Conservation (phyloP, 1,284 basidiomycete genomes). For the Trichosporon coremiiforme region DNA sequence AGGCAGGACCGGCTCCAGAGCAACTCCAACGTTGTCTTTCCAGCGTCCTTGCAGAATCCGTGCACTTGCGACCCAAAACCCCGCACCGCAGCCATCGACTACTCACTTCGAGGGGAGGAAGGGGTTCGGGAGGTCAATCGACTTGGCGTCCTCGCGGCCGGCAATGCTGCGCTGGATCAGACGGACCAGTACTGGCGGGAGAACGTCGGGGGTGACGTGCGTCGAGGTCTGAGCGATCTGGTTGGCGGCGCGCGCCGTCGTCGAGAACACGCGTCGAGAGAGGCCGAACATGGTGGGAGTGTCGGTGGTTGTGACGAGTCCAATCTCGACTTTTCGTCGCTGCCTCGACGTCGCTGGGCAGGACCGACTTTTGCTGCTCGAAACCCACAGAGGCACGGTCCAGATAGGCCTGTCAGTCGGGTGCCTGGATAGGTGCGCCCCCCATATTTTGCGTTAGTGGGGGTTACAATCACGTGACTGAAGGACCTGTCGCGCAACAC, state of each 20-base stretch:
- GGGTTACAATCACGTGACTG: background rate
- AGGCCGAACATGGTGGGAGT: conserved; percentile 25
- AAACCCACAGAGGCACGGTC: conserved; percentile 2
- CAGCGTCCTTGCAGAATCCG: no score
- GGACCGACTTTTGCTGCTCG: conserved; percentile 5
- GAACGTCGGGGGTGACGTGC: conserved; percentile 27
- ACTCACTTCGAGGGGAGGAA: conserved; percentile 33
- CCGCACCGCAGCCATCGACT: background rate
- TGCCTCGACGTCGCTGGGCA: background rate
- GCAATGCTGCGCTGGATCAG: conserved; percentile 29
- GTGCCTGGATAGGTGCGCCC: background rate
- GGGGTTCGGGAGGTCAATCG: conserved; percentile 42
- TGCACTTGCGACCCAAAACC: background rate
- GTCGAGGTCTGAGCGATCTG: conserved; percentile 15
- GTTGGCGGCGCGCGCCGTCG: conserved; percentile 22
- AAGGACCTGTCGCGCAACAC: no score
- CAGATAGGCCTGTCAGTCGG: background rate
- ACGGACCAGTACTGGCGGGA: conserved; percentile 36
- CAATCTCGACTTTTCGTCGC: conserved; percentile 2
- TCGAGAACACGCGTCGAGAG: conserved; percentile 31
- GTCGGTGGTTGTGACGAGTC: conserved; percentile 13
- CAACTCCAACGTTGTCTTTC: no score
- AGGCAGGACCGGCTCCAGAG: no score
- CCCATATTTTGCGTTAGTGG: background rate
- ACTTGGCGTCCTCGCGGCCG: background rate